phyloP scores from a whole-genome alignment of 345 rosid species.

The Populus euphratica region DNA sequence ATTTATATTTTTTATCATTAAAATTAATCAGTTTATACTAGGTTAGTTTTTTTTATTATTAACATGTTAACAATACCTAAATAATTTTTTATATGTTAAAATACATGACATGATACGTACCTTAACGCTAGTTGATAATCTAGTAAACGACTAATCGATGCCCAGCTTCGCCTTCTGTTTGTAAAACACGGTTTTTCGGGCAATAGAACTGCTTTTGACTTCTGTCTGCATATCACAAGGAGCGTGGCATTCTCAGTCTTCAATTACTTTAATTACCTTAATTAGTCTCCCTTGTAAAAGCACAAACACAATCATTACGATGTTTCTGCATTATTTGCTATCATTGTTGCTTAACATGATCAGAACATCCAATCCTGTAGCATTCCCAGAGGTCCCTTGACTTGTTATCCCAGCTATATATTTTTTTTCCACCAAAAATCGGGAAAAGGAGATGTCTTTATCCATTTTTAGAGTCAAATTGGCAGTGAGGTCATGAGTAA shows the following conservation, averaged over 20 bases:
- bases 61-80: too few relatives aligned
- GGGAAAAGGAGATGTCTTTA: too few relatives aligned
- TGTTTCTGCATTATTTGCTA: slow-evolving; percentile 16
- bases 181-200: background rate
- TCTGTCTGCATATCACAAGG: background rate
- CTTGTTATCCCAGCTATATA: background rate
- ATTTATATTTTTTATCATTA: too few relatives aligned
- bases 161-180: background rate
- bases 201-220: background rate
- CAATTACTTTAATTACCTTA: slow-evolving; percentile 13
- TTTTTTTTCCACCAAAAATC: background rate
- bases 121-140: too few relatives aligned
- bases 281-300: slow-evolving; percentile 22
- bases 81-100: too few relatives aligned
- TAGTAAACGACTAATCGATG: background rate
- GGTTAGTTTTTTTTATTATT: too few relatives aligned
- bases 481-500: background rate
- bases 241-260: slow-evolving; percentile 1
- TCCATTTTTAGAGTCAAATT: background rate
- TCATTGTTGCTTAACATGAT: slow-evolving; percentile 6
- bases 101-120: too few relatives aligned
- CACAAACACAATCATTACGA: slow-evolving; percentile 24
- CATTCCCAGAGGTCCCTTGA: background rate
- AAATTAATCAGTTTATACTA: accelerated
- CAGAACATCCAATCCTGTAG: background rate